Percentiles rank a stretch among this genome's conserved stretches.
Evolutionary conservation across 139 green algal genomes (phyloP).

Genomic region (Chlamydomonas incerta): DNA sequence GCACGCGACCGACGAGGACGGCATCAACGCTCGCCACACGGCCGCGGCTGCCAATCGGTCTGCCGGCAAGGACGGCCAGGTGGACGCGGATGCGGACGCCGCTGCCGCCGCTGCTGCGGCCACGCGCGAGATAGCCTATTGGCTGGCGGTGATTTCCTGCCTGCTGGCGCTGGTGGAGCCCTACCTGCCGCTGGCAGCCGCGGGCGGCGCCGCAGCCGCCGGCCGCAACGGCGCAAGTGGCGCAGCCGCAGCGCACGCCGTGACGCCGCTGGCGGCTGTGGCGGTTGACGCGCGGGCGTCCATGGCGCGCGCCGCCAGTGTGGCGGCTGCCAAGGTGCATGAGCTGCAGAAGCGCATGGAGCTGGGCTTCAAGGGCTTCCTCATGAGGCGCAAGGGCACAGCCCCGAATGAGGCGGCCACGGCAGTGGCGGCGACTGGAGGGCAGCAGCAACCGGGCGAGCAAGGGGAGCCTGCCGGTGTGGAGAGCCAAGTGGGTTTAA

Average conservation of each 20-base stretch:
- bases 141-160: constrained; percentile 30
- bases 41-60: background rate
- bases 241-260: background rate
- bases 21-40: background rate
- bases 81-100: background rate
- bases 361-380: constrained; percentile 6
- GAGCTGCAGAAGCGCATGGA: constrained; percentile 31
- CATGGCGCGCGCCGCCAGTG: constrained; percentile 10
- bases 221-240: background rate
- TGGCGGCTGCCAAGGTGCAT: constrained; percentile 22
- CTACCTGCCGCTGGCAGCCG: background rate
- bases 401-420: background rate
- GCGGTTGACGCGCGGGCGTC: constrained; percentile 26
- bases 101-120: background rate
- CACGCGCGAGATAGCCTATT: constrained; percentile 28
- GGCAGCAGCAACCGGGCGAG: no score
- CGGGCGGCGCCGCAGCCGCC: background rate
- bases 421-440: background rate
- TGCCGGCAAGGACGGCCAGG: background rate
- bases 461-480: no score
- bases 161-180: constrained; percentile 47
- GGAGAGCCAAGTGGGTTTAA: no score
- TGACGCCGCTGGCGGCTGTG: constrained; percentile 25
- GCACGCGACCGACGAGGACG: constrained; percentile 14
- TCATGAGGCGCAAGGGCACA: no score